Conservation (phyloP, 1,284 basidiomycete genomes). For the Moesziomyces sp. region DNA sequence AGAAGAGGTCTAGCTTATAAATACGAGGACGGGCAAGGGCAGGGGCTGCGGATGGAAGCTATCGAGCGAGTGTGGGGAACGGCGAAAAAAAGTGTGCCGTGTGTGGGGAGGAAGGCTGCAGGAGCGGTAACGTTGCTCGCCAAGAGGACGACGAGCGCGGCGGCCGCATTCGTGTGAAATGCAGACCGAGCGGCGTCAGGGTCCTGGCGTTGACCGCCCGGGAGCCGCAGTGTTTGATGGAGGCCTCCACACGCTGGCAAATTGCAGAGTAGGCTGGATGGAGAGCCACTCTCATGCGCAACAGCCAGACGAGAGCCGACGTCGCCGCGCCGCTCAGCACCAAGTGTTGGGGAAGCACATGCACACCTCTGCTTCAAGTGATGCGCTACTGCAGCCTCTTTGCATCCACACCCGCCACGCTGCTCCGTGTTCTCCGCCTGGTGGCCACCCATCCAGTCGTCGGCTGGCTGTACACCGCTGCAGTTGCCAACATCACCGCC, state of each 20-base stretch:
- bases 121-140: slow-evolving; percentile 23
- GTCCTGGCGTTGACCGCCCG: neutral
- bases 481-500: too few species aligned
- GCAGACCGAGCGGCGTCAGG: slow-evolving; percentile 1
- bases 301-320: neutral
- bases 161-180: slow-evolving; percentile 25
- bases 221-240: slow-evolving; percentile 7
- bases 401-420: too few species aligned
- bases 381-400: neutral
- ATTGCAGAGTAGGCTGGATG: neutral
- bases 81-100: neutral
- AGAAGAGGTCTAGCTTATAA: neutral
- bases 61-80: neutral
- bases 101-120: neutral
- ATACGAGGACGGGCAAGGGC: neutral
- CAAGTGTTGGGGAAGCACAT: neutral
- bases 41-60: neutral
- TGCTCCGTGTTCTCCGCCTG: neutral
- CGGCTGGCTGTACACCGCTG: too few species aligned
- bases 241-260: neutral
- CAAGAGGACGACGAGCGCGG: slow-evolving; percentile 2
- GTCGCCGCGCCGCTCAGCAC: neutral
- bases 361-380: neutral
- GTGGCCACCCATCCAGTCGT: too few species aligned
- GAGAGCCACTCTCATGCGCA: neutral